phyloP scores from a whole-genome alignment of 108 stramenopile species.

The Epipyxis sp. region DNA sequence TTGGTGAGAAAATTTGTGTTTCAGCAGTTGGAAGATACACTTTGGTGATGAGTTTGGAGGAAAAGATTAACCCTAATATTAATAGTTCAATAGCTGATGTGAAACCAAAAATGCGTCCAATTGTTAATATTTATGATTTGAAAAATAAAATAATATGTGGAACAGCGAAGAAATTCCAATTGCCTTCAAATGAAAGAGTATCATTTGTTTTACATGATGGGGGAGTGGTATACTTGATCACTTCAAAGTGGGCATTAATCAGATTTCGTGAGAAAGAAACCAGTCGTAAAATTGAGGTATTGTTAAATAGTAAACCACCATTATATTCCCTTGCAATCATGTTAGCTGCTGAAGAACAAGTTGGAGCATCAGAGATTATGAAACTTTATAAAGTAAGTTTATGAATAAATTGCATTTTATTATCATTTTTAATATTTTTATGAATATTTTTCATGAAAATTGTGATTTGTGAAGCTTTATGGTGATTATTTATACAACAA shows the following conservation, averaged over 20 bases:
- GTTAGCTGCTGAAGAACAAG: slow-evolving; percentile 27
- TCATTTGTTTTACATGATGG: slow-evolving; percentile 2
- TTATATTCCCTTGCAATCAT: slow-evolving; percentile 23
- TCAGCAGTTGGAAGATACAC: background rate
- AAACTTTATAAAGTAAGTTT: slow-evolving; percentile 16
- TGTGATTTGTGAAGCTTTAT: too few relatives aligned
- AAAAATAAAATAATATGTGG: slow-evolving; percentile 5
- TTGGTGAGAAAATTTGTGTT: slow-evolving; percentile 25
- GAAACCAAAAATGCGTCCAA: background rate
- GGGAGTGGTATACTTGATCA: slow-evolving; percentile 16
- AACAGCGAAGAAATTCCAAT: background rate
- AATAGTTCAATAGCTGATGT: background rate
- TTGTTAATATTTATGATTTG: slow-evolving; percentile 25
- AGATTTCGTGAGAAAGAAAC: slow-evolving; percentile 21
- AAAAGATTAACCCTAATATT: background rate
- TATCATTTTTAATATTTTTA: slow-evolving; percentile 17
- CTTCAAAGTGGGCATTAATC: background rate
- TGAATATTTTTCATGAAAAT: slow-evolving; percentile 12
- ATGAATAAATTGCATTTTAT: too few relatives aligned
- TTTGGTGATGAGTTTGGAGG: background rate
- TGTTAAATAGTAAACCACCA: background rate
- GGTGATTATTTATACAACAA: slow-evolving; percentile 25
- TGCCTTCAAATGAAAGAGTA: slow-evolving; percentile 2
- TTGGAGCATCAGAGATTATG: slow-evolving; percentile 25
- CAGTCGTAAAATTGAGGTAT: background rate